Base-by-base conservation (phyloP, 2,329 filamentous ascomycete genomes). In the Alternaria longipes region DNA sequence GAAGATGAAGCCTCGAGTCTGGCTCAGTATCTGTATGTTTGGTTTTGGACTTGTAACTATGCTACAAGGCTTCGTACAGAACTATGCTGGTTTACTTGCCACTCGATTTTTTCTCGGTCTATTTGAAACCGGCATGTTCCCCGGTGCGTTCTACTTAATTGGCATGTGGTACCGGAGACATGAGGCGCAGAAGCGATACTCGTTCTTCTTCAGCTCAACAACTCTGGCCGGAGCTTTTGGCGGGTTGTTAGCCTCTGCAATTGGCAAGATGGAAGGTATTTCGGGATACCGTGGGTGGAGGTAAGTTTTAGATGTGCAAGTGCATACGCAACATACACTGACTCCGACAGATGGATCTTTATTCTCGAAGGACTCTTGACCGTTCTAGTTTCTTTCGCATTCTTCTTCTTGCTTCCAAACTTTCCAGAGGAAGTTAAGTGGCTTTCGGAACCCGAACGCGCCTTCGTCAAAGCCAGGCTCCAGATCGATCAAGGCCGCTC, bases 171-270 rank as follows among this genome's bases (percentile, higher is more conserved):
- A 98, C 72, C 89, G 90, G 61, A 88, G 94, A 61, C 84, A 84
- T 45, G 95, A 98, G 80, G 93, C 94, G 2, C 94, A 98, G 80
- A 92, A 93, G 73, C 89, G 95, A 30, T 97, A 94, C 81, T 91
- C 90, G 16, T 94, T 98, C 83, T 98, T 98, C 84, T 98, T 98
- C 83, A 89, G 87, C 72, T 92, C 86, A 28, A 94, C 91, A 0
- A 91, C 90, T 0, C 82, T 94, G 4, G 91, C 91, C 1, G 91
- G 91, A 32, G 91, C 93, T 0, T 97, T 97, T 71, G 93, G 92
- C 44, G 93, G 93, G 2, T 85, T 97, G 1, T 84, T 97, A 5
- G 94, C 94, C 1, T 90, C 89, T 1, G 94, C 90, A 0, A 96
- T 97, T 64, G 92, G 92, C n/a, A 92, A 95, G 73, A 94, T 97